Evolutionary conservation across 371 early-diverging fungal genomes (phyloP).

Genomic region (Nosema granulosis): DNA sequence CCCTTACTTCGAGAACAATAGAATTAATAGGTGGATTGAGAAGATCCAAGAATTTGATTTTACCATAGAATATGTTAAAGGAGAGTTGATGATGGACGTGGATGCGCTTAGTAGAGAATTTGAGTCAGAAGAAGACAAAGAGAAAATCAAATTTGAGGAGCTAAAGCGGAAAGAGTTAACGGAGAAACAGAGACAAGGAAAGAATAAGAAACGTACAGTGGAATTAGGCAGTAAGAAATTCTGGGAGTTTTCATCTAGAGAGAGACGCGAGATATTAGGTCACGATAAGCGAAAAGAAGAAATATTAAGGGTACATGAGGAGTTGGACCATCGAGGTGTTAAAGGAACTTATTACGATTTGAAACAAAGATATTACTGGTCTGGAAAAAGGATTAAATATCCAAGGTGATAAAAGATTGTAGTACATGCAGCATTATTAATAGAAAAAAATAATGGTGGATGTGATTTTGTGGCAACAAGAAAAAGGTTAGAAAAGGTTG

Average conservation of each 20-base stretch:
- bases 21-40: slow-evolving; percentile 48
- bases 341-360: slow-evolving; percentile 11
- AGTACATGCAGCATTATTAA: slow-evolving; percentile 15
- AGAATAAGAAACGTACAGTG: not conserved
- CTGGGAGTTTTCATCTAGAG: not conserved
- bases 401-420: slow-evolving; percentile 18
- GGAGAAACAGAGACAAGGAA: not conserved
- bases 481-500: not conserved
- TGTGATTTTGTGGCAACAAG: not conserved
- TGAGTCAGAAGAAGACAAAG: slow-evolving; percentile 31
- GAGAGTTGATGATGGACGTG: slow-evolving; percentile 12
- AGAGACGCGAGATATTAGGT: not conserved
- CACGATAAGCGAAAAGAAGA: slow-evolving; percentile 3
- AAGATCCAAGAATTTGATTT: slow-evolving; percentile 43
- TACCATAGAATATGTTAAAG: slow-evolving; percentile 31
- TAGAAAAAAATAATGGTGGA: slow-evolving; percentile 19
- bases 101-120: slow-evolving; percentile 48
- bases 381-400: slow-evolving; percentile 5
- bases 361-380: slow-evolving; percentile 38
- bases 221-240: slow-evolving; percentile 3
- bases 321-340: slow-evolving; percentile 19
- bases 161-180: not conserved
- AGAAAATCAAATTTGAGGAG: slow-evolving; percentile 33
- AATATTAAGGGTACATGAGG: slow-evolving; percentile 5
- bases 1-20: slow-evolving; percentile 1